Conservation (phyloP, 1,139 yeast species). For the Suhomyces guaymorum region DNA sequence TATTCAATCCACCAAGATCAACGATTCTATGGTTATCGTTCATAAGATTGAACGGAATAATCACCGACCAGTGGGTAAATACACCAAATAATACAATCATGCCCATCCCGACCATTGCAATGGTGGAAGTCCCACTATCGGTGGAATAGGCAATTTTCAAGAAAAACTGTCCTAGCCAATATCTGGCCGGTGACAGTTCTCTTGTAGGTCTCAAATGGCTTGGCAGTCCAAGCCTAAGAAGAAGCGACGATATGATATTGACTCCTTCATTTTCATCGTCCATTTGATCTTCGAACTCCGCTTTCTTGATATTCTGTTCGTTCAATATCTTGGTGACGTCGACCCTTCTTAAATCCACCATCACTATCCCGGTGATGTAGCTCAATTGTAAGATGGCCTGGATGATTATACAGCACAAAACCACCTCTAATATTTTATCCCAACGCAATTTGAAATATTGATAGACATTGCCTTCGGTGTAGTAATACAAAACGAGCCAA, state of each 20-base stretch:
- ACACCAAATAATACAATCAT: conserved; percentile 22
- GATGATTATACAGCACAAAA: conserved; percentile 43
- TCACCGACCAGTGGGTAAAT: conserved; percentile 29
- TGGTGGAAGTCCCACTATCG: conserved; percentile 7
- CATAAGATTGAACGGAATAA: conserved; percentile 27
- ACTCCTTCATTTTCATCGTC: conserved; percentile 20
- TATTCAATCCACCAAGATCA: conserved; percentile 18
- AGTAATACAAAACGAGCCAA: conserved; percentile 15
- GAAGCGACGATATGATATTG: conserved; percentile 28
- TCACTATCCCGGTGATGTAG: conserved; percentile 61
- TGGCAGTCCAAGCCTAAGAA: conserved; percentile 23
- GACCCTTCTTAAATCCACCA: conserved; percentile 64
- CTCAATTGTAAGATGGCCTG: conserved; percentile 64
- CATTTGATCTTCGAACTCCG: conserved; percentile 1
- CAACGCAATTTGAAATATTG: conserved; percentile 22
- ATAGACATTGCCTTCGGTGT: conserved; percentile 23
- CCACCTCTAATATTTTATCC: conserved; percentile 19
- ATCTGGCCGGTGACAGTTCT: conserved; percentile 20
- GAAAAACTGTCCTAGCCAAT: conserved; percentile 36
- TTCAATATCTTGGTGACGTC: conserved; percentile 58
- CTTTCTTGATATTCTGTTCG: conserved; percentile 4
- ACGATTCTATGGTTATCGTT: conserved; percentile 21
- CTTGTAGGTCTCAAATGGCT: conserved; percentile 22
- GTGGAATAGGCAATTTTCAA: conserved; percentile 37
- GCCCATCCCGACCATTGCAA: conserved; percentile 13